A percentile compares a stretch with the other conserved stretches of the same genome.
phyloP scores from a whole-genome alignment of 805 yeast species.

The Kodamaea jinghongensis region DNA sequence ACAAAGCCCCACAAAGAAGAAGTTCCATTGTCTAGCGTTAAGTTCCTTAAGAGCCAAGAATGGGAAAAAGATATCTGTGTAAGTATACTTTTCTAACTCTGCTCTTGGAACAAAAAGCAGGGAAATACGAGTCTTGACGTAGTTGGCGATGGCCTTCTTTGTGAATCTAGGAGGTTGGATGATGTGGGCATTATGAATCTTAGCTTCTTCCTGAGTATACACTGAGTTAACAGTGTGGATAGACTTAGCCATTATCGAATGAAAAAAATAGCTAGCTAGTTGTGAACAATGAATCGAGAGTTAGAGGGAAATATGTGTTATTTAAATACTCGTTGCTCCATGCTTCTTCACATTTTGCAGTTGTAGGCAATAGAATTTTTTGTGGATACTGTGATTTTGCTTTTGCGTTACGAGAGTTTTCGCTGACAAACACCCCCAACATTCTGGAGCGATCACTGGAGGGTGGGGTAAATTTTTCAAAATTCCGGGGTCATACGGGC shows the following conservation, averaged over 20 bases:
- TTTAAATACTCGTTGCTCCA: no score
- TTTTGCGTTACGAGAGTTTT: no score
- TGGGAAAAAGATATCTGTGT: conserved; percentile 55
- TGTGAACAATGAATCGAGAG: no score
- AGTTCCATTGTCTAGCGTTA: conserved; percentile 54
- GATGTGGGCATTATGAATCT: conserved; percentile 11
- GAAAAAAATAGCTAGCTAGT: no score
- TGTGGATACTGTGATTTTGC: no score
- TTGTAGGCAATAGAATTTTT: no score
- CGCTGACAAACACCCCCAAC: no score
- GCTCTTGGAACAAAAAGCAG: conserved; percentile 47
- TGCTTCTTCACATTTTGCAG: no score
- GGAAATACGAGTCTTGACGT: conserved; percentile 46
- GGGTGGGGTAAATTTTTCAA: no score
- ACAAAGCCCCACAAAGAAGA: conserved; percentile 49
- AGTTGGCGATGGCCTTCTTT: conserved; percentile 27
- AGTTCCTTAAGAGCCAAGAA: conserved; percentile 52
- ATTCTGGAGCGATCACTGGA: no score
- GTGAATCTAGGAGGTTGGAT: conserved; percentile 31
- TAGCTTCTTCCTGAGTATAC: conserved; percentile 11
- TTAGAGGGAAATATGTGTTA: no score
- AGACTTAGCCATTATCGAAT: conserved; percentile 1
- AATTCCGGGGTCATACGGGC: no score
- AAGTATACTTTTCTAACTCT: conserved; percentile 33
- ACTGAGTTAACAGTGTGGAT: conserved; percentile 7